These are phyloP conservation scores for Vanrija humicola DNA, from an alignment of 1,284 basidiomycete species.

Conservation along the genomic window DNA sequence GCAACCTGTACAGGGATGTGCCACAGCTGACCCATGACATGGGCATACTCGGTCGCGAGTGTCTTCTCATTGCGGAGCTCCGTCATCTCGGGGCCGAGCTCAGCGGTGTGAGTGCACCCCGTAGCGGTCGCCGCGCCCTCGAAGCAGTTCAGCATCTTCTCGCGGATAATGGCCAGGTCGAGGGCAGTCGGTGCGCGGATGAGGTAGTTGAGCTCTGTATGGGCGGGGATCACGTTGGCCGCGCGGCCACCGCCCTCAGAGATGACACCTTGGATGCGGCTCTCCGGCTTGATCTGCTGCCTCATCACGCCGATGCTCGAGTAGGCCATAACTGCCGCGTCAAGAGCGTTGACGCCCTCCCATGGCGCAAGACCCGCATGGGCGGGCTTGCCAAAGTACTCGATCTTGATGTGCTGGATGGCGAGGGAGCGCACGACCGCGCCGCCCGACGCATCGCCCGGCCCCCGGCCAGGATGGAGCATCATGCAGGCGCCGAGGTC, in stretches of 20 bases:
- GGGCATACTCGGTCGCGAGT: slow-evolving; percentile 9
- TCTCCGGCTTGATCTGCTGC: slow-evolving; percentile 54
- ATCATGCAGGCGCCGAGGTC: slow-evolving; percentile 23
- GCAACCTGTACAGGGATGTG: slow-evolving; percentile 60
- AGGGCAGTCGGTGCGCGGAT: slow-evolving; percentile 61
- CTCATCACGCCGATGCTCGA: slow-evolving; percentile 66
- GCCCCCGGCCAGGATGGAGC: slow-evolving; percentile 11
- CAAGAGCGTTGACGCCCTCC: slow-evolving; percentile 78
- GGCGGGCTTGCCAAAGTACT: slow-evolving; percentile 54
- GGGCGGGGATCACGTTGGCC: slow-evolving; percentile 63
- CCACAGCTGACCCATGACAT: slow-evolving; percentile 7
- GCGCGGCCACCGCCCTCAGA: slow-evolving; percentile 60
- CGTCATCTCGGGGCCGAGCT: slow-evolving; percentile 50
- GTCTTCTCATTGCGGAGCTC: slow-evolving; percentile 52
- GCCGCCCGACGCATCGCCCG: slow-evolving; percentile 1
- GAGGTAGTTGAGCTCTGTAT: slow-evolving; percentile 64
- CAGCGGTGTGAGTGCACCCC: slow-evolving; percentile 59
- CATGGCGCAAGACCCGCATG: slow-evolving; percentile 57
- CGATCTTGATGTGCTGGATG: slow-evolving; percentile 19
- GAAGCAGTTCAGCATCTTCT: slow-evolving; percentile 60
- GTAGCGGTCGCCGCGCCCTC: slow-evolving; percentile 69
- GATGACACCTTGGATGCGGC: slow-evolving; percentile 60
- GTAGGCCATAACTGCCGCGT: slow-evolving; percentile 77
- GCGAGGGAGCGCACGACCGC: slow-evolving; percentile 25
- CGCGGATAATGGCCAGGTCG: slow-evolving; percentile 55